Evolutionary conservation across 768 basidiomycete species (phyloP), one percentile per base, ranked within the genome.

Genomic region (Termitomyces sp.): DNA sequence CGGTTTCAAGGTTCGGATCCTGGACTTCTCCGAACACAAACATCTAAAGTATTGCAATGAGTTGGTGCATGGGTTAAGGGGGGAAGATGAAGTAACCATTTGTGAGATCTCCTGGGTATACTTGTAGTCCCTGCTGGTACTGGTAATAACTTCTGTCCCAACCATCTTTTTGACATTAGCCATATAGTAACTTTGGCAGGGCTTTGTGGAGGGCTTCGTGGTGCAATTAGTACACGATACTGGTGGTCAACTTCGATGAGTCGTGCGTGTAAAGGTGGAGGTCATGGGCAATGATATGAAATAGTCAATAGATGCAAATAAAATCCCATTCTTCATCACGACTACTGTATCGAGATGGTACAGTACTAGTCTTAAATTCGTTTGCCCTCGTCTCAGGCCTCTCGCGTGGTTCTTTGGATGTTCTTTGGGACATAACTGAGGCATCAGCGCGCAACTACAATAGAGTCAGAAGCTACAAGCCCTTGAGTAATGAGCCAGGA

Each of bases 21-120:
- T 94, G 90, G 3, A 96, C 90, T 73, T 95, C 94, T 9, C 94
- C 94, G 70, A 97, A 96, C 44, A 97, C 95, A 66, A 96, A 97
- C 92, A 97, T 94, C 92, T 94, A 51, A 7, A 4, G 59, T 30
- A 31, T 51, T 45, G 8, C 26, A 35, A 43, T 51, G 23, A 44
- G 51, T 31, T 41, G 14, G 31, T 47, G 38, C 52, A 40, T 55
- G 21, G 15, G 41, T 33, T 38, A 15, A 19, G 37, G 14, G 40
- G 41, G 30, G 35, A 15, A 19, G 38, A 14, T 26, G 53, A 10
- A 61, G 73, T 37, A 45, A 90, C 91, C 94, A 97, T 97, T 70
- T 96, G 93, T 8, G 91, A 89, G 28, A 97, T 97, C 71, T 97
- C 94, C 58, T 88, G 87, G 1, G 82, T 81, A 68, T 96, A 97